A percentile compares a stretch with the other conserved stretches of the same genome.
phyloP scores from a whole-genome alignment of 345 rosid genomes.

The Citrus trifoliata region DNA sequence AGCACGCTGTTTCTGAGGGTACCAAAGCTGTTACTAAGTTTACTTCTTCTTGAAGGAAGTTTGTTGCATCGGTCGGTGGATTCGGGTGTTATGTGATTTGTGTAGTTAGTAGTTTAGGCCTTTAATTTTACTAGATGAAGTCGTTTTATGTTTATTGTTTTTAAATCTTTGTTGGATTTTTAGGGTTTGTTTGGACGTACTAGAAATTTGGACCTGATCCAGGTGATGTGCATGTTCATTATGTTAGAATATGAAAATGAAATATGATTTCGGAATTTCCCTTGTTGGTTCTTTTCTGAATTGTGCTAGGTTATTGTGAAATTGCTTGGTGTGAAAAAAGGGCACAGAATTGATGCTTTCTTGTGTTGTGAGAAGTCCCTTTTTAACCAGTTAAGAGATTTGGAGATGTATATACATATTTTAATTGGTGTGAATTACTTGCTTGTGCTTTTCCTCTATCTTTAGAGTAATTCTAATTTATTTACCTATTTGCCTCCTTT shows the following conservation, averaged over 20 bases:
- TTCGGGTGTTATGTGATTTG: neutral
- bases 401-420: no score
- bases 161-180: neutral
- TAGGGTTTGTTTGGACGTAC: neutral
- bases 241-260: conserved; percentile 2
- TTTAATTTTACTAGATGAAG: neutral
- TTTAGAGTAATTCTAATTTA: no score
- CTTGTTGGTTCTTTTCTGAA: neutral
- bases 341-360: neutral
- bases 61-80: neutral
- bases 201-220: neutral
- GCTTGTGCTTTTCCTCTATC: no score
- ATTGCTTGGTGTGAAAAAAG: neutral
- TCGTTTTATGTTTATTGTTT: neutral
- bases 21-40: conserved; percentile 47
- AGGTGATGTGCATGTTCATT: neutral
- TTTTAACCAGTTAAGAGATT: no score
- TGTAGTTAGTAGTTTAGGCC: conserved; percentile 21
- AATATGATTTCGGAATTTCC: neutral
- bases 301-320: neutral
- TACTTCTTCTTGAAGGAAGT: conserved; percentile 29
- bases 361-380: neutral
- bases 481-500: no score
- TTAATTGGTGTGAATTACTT: no score
- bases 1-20: conserved; percentile 42